A percentile compares a stretch with the other conserved stretches of the same genome.
Evolutionary conservation across 78 protist species (phyloP).

Genomic region (Diacronema lutheri): DNA sequence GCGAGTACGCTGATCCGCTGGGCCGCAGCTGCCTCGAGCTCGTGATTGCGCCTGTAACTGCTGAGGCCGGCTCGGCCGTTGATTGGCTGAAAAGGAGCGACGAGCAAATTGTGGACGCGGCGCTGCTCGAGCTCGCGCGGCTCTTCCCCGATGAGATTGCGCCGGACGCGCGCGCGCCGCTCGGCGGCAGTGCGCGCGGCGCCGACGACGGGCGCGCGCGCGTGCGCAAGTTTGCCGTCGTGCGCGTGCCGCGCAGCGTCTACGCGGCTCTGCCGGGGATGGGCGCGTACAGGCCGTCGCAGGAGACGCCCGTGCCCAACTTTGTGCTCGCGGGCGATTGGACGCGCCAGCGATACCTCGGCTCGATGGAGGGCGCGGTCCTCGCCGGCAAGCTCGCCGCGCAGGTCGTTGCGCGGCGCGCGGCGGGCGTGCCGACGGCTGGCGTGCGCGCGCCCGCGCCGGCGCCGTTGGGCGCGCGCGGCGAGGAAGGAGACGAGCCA

Average conservation of each 20-base stretch:
- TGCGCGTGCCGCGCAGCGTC: conserved; percentile 27
- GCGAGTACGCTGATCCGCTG: conserved; percentile 24
- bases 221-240: conserved; percentile 9
- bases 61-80: conserved; percentile 3
- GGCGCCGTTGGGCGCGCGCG: too few relatives aligned
- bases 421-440: too few relatives aligned
- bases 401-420: neutral
- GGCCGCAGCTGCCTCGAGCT: conserved; percentile 35
- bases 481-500: too few relatives aligned
- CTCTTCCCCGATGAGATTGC: conserved; percentile 41
- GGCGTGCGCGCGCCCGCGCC: too few relatives aligned
- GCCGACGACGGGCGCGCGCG: conserved; percentile 11
- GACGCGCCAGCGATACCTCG: conserved; percentile 41
- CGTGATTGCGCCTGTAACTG: conserved; percentile 36
- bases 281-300: conserved; percentile 30
- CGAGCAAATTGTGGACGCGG: conserved; percentile 34
- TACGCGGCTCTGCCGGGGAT: conserved; percentile 37
- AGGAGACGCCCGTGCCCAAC: conserved; percentile 44
- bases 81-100: conserved; percentile 26
- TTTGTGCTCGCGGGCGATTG: conserved; percentile 45
- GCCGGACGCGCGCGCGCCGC: neutral
- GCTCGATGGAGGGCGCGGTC: conserved; percentile 57
- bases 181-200: neutral
- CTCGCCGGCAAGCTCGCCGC: conserved; percentile 44
- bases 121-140: conserved; percentile 30